Base-by-base conservation (phyloP, 1,284 basidiomycete genomes). In the Mycena citricolor region DNA sequence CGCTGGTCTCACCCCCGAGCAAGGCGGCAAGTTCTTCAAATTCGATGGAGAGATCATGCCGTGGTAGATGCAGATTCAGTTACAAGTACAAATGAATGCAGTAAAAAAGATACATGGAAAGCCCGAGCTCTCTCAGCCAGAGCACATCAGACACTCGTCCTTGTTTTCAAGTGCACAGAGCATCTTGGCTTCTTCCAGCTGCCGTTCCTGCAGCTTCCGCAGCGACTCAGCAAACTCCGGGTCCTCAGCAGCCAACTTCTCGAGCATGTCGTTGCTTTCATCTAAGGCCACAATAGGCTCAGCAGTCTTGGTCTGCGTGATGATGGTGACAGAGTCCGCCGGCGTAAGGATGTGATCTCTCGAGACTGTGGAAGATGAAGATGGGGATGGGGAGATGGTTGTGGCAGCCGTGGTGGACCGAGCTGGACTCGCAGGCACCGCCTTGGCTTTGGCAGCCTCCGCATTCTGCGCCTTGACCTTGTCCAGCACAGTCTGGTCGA, bases 101-200 rank as follows among this genome's bases (percentile, higher is more conserved):
- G n/a, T n/a, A n/a, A n/a, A n/a, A n/a, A n/a, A n/a, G n/a, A n/a
- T n/a, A n/a, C n/a, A n/a, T n/a, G n/a, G n/a, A n/a, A n/a, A n/a
- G n/a, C n/a, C n/a, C n/a, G n/a, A n/a, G n/a, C n/a, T n/a, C n/a
- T n/a, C n/a, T 78, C 64, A 88, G 44, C 82, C 85, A 51, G 87
- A 90, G 67, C 87, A 90, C 88, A 90, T 90, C 60, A 90, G 57
- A 57, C 88, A 90, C 2, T 84, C 87, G 44, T 90, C 87, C 71
- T 90, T 90, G 67, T 95, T 95, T 65, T 93, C 90, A 28, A 95
- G 52, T 38, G 86, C 90, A 61, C 93, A 95, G 58, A 78, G 64
- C 43, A 95, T 64, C 66, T 86, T 83, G 10, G 83, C 93, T 42
- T 89, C 83, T 62, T 90, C 92, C 8, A 82, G 64, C 67, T 94